Conservation (phyloP, 352 stramenopile species). For the Phytophthora boehmeriae region DNA sequence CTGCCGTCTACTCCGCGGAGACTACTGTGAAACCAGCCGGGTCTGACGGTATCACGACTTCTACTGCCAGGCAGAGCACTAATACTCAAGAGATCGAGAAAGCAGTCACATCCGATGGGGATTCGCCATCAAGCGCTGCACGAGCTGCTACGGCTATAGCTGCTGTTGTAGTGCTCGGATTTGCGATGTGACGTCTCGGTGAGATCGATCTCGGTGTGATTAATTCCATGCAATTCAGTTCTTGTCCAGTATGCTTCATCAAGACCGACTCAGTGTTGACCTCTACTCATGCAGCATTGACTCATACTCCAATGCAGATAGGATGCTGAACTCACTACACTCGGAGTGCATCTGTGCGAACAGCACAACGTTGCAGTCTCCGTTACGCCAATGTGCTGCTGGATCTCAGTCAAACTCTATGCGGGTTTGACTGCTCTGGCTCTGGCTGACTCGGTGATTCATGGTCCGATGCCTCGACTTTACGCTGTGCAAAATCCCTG, state of each 20-base stretch:
- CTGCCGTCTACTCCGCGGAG: slow-evolving; percentile 4
- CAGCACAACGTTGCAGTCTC: neutral
- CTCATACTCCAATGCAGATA: too few relatives aligned
- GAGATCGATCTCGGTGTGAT: too few relatives aligned
- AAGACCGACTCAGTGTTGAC: too few relatives aligned
- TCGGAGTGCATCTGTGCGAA: too few relatives aligned
- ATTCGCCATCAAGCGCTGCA: slow-evolving; percentile 8
- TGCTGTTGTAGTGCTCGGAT: slow-evolving; percentile 2
- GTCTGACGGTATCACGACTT: neutral
- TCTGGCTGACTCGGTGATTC: too few relatives aligned
- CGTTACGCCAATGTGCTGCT: neutral
- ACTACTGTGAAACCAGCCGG: slow-evolving; percentile 10
- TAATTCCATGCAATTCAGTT: slow-evolving; percentile 9
- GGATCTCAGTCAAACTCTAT: slow-evolving; percentile 3
- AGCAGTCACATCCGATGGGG: slow-evolving; percentile 7
- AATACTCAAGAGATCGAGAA: slow-evolving; percentile 2
- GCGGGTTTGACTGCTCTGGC: too few relatives aligned
- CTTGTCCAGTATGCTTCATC: too few relatives aligned
- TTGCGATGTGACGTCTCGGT: slow-evolving; percentile 11
- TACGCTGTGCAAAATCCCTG: slow-evolving; percentile 17
- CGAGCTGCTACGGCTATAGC: neutral
- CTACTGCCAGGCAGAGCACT: slow-evolving; percentile 3
- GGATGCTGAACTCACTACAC: too few relatives aligned
- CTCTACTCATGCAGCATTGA: too few relatives aligned
- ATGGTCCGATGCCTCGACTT: slow-evolving; percentile 20